Base-by-base conservation (phyloP, 2,329 filamentous ascomycete genomes). In the Zymoseptoria brevis region DNA sequence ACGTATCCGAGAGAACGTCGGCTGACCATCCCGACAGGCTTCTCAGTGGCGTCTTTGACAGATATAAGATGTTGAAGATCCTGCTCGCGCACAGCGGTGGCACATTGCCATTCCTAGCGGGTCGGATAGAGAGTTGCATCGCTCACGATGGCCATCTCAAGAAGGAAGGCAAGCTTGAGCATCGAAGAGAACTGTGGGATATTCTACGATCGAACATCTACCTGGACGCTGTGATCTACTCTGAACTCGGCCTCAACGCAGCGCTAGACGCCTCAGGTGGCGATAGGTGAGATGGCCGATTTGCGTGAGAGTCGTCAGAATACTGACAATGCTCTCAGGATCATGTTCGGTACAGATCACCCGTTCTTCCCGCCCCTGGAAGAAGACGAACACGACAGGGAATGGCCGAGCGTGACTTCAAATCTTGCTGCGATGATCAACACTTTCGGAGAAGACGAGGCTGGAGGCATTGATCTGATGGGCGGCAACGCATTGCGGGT, bases 61-160 rank as follows among this genome's bases (percentile, higher is more conserved):
- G 83, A 8, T 87, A 90, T 51, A 82, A 81, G 0, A 76, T 78
- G 8, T 75, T 96, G 62, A 80, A 84, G 21, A 85, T 96, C 69
- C 78, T 96, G 57, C 79, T 96, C 4, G 92, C 92, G 0, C 92
- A 96, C 74, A 91, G 88, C 22, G 92, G 92, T 1, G 92, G 92
- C 2, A 93, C 91, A 0, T 76, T 96, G 53, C 92, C 92, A 0
- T 96, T 96, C 72, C 77, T 96, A 2, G 92, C 91, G 0, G 92
- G 92, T 0, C 80, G 92, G 26, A 90, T 96, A 55, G 90, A 96
- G 75, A 92, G 87, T 70, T 96, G 91, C 71, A 85, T 96, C 56
- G 74, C 84, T 59, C 92, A 96, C 75, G 91, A 96, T 69, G 87
- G 84, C 0, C 85, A 90, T 69, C 80, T 95, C 48, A 83, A 87